Evolutionary conservation across 2,329 filamentous ascomycete species (phyloP), one percentile per base, ranked within the genome.

Genomic region (Botrytis fabae): DNA sequence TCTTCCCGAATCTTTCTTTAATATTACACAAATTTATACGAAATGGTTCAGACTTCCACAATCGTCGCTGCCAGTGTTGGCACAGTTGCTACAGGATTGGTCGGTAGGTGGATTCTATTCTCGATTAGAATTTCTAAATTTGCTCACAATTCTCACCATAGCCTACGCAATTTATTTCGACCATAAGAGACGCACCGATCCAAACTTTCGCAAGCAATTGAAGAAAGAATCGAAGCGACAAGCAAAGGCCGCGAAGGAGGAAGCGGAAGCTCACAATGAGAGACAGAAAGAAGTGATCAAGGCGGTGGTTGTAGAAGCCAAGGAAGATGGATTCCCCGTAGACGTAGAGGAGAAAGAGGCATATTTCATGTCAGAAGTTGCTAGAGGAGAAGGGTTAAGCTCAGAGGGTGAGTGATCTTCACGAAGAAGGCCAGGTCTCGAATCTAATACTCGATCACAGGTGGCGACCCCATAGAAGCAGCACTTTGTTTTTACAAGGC

Each of bases 401-500:
- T 86, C 90, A 79, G 92, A 97, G 83, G 93, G 94, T 96, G 88
- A 82, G 89, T 72, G 51, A 18, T 32, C 22, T 63, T 42, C 32
- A 18, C 28, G 18, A 38, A 51, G 42, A 16, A 63, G 7, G 28
- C 12, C 62, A 40, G 35, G 12, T 38, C 35, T 18, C 62, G 32
- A 42, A 60, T 18, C 59, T 73, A 62, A 73, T 61, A 65, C 70
- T 63, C 51, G 69, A 73, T 54, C 75, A 75, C 78, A 93, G 91
- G 91, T 78, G 84, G 89, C 77, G 89, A 91, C 81, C 86, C 88
- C 59, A 83, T 97, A 74, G 95, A 98, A 77, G 93, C 96, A 69
- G 95, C 96, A 65, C 86, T 98, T 75, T 94, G 93, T 83, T 99
- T 99, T 85, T 99, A 98, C 89, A 97, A 95, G 88, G 96, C 95